Conservation (phyloP, 2,329 filamentous ascomycete species). For the Aspergillus sp. region DNA sequence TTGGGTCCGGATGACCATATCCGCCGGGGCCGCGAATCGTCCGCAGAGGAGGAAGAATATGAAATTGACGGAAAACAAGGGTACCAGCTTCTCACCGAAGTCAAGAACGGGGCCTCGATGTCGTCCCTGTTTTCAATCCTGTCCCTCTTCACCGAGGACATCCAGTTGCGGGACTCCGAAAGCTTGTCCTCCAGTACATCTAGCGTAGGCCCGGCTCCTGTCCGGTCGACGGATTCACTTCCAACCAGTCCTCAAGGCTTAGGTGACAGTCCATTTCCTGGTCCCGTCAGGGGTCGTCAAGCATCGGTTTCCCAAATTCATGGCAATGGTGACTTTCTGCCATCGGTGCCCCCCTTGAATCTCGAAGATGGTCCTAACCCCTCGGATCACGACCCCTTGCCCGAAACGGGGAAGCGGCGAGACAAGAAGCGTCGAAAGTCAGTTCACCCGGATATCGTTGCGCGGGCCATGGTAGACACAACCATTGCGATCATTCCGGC, state of each 20-base stretch:
- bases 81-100: conserved; percentile 93
- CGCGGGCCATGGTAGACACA: conserved; percentile 92
- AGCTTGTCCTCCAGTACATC: conserved; percentile 48
- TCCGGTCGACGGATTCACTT: conserved; percentile 38
- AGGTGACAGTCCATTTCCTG: conserved; percentile 28
- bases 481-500: conserved; percentile 98
- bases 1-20: conserved; percentile 38
- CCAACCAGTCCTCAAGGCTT: conserved; percentile 38
- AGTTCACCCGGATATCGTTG: conserved; percentile 93
- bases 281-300: conserved; percentile 18
- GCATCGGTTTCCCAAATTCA: conserved; percentile 20
- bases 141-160: conserved; percentile 93
- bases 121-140: conserved; percentile 97
- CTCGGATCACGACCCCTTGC: conserved; percentile 28
- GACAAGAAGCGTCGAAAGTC: conserved; percentile 57
- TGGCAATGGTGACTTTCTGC: conserved; percentile 41
- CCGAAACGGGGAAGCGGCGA: conserved; percentile 19
- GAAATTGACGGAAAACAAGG: conserved; percentile 67
- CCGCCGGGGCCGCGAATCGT: conserved; percentile 49
- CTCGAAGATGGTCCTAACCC: conserved; percentile 54
- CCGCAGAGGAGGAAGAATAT: conserved; percentile 70
- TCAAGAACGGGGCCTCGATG: conserved; percentile 97
- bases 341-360: conserved; percentile 72
- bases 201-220: conserved; percentile 27
- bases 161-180: conserved; percentile 70